A percentile compares a stretch with the other conserved stretches of the same genome.
These are phyloP conservation scores for Ramaria sp. DNA, from an alignment of 768 basidiomycete species.

Conservation along the genomic window DNA sequence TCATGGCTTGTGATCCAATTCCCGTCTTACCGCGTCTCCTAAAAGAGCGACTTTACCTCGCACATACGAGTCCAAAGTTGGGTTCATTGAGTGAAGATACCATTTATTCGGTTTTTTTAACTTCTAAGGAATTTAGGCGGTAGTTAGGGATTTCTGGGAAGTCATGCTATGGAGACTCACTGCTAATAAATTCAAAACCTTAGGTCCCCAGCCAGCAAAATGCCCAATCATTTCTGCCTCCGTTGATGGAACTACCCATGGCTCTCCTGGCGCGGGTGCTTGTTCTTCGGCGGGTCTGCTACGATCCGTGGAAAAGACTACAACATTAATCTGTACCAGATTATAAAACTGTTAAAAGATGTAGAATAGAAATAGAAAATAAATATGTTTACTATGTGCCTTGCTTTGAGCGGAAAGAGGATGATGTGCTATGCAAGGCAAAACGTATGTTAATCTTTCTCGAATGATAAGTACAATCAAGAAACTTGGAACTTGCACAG, in stretches of 20 bases:
- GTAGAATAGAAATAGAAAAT: neutral
- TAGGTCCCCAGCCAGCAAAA: slow-evolving; percentile 34
- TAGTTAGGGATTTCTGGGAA: neutral
- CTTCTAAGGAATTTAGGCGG: neutral
- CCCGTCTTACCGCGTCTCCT: slow-evolving; percentile 31
- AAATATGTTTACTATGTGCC: slow-evolving; percentile 23
- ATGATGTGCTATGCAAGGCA: slow-evolving; percentile 38
- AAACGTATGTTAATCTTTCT: neutral
- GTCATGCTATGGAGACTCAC: neutral
- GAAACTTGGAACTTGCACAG: slow-evolving; percentile 25
- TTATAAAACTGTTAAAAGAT: neutral
- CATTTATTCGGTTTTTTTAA: slow-evolving; percentile 35
- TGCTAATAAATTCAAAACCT: neutral
- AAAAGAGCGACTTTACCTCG: slow-evolving; percentile 36
- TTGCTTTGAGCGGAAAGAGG: slow-evolving; percentile 35
- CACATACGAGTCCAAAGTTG: slow-evolving; percentile 33
- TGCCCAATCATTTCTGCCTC: slow-evolving; percentile 32
- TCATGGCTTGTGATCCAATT: neutral
- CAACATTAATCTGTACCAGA: slow-evolving; percentile 32
- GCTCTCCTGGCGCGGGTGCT: slow-evolving; percentile 18
- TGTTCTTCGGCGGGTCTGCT: slow-evolving; percentile 14
- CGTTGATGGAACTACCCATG: slow-evolving; percentile 32
- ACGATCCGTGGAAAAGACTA: slow-evolving; percentile 28
- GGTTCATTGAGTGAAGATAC: slow-evolving; percentile 38
- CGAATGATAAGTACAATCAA: slow-evolving; percentile 3